Conservation (phyloP, 371 early-diverging fungal species). For the Mucor velutinosus region DNA sequence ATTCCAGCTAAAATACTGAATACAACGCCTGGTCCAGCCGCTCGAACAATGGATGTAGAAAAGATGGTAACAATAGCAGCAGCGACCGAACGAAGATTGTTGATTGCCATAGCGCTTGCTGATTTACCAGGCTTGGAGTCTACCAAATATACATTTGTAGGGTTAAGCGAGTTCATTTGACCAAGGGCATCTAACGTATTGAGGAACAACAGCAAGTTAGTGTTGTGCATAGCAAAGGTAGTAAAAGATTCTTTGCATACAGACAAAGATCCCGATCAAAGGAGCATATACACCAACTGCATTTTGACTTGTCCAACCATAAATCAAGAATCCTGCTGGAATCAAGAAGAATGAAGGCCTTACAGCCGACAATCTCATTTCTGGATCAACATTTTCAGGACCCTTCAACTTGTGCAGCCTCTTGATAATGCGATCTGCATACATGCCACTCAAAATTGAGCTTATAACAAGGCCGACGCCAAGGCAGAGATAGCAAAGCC, state of each 20-base stretch:
- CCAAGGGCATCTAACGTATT: constrained; percentile 25
- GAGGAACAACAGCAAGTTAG: neutral
- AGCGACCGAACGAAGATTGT: neutral
- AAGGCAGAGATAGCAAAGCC: constrained; percentile 46
- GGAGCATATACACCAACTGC: constrained; percentile 41
- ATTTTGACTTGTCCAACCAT: constrained; percentile 51
- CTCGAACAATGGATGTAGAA: constrained; percentile 21
- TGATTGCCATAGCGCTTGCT: neutral
- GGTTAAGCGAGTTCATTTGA: constrained; percentile 38
- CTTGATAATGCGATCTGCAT: constrained; percentile 48
- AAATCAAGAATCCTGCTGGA: constrained; percentile 52
- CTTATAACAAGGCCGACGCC: constrained; percentile 51
- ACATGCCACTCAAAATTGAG: constrained; percentile 48
- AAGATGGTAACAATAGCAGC: constrained; percentile 34
- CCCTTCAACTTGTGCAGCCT: constrained; percentile 12
- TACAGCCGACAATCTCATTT: constrained; percentile 45
- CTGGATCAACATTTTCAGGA: constrained; percentile 22
- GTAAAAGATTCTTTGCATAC: constrained; percentile 52
- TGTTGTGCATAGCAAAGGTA: neutral
- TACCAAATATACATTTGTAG: constrained; percentile 54
- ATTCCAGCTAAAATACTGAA: constrained; percentile 22
- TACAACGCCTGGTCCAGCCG: constrained; percentile 25
- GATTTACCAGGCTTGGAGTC: constrained; percentile 45
- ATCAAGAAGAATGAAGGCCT: constrained; percentile 48
- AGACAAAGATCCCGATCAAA: constrained; percentile 51